phyloP scores from a whole-genome alignment of 768 basidiomycete species.

The Mycena galericulata region DNA sequence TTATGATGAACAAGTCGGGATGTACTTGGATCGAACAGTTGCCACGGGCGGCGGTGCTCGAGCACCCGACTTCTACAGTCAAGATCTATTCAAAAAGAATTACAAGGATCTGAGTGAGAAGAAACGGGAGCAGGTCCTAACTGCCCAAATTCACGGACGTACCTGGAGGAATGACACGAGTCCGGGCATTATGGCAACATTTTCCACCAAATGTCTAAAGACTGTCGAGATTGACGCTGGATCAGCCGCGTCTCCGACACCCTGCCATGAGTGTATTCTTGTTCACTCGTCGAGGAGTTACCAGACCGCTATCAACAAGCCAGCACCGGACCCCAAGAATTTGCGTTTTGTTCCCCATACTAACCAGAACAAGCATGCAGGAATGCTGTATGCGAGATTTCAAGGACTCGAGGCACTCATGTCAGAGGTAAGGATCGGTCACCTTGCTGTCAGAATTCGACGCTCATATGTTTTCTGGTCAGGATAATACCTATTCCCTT shows the following conservation, averaged over 20 bases:
- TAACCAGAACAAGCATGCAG: constrained; percentile 8
- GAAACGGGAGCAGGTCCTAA: not conserved
- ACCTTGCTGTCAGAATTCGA: not conserved
- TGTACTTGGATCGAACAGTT: not conserved
- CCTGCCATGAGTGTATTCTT: not conserved
- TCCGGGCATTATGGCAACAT: not conserved
- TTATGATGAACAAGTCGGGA: not conserved
- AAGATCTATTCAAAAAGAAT: not conserved
- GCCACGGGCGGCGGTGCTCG: not conserved
- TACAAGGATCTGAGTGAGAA: not conserved
- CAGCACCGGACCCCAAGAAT: not conserved
- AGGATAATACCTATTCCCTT: constrained; percentile 13
- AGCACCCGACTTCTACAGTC: not conserved
- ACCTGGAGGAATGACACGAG: constrained; percentile 13
- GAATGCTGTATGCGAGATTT: constrained; percentile 12
- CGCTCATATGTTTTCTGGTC: not conserved
- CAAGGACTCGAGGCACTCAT: constrained; percentile 19
- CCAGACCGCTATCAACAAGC: not conserved
- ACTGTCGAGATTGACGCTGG: not conserved
- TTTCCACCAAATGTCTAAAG: constrained; percentile 3
- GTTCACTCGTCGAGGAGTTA: not conserved
- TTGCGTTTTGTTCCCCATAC: not conserved
- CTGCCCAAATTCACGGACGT: not conserved
- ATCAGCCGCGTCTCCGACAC: not conserved
- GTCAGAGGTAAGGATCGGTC: constrained; percentile 10